Conservation (phyloP, 257 asterid species). For the Cruciata laevipes region DNA sequence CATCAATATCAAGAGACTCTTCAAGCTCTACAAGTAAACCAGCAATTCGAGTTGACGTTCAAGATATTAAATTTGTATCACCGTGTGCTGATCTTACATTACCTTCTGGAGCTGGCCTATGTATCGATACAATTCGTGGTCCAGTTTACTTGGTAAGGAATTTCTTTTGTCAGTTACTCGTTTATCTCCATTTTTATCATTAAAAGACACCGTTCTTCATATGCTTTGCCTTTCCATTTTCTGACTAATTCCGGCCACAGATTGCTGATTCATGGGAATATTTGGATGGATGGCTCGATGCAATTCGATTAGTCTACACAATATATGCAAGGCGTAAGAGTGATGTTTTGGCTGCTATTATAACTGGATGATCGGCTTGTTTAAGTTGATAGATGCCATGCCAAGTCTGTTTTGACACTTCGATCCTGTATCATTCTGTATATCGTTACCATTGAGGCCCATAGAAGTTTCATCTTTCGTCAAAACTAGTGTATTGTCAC, state of each 20-base stretch:
- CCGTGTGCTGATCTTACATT: slow-evolving; percentile 92
- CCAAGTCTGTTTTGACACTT: slow-evolving; percentile 13
- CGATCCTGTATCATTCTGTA: slow-evolving; percentile 42
- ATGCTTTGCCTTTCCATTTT: background rate
- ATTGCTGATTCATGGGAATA: slow-evolving; percentile 98
- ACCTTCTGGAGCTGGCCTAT: slow-evolving; percentile 96
- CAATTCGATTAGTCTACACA: slow-evolving; percentile 87
- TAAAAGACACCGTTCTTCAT: background rate
- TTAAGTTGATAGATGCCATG: slow-evolving; percentile 22
- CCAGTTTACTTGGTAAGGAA: slow-evolving; percentile 66
- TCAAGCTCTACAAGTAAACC: slow-evolving; percentile 25
- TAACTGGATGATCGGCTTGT: slow-evolving; percentile 42
- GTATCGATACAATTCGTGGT: slow-evolving; percentile 69
- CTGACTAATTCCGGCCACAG: slow-evolving; percentile 32
- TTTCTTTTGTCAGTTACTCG: background rate
- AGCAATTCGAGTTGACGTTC: slow-evolving; percentile 56
- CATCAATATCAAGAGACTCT: slow-evolving; percentile 52
- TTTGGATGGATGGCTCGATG: slow-evolving; percentile 97
- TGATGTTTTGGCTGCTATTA: slow-evolving; percentile 95
- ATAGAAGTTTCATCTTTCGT: slow-evolving; percentile 14
- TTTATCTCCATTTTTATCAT: background rate
- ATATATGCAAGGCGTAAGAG: slow-evolving; percentile 87
- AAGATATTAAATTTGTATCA: slow-evolving; percentile 66
- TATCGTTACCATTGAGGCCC: slow-evolving; percentile 34
- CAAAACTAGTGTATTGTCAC: background rate